Percentiles rank a stretch among this genome's conserved stretches.
Conservation (phyloP, 2,329 filamentous ascomycete genomes). For the Chaetomiaceae sp. region DNA sequence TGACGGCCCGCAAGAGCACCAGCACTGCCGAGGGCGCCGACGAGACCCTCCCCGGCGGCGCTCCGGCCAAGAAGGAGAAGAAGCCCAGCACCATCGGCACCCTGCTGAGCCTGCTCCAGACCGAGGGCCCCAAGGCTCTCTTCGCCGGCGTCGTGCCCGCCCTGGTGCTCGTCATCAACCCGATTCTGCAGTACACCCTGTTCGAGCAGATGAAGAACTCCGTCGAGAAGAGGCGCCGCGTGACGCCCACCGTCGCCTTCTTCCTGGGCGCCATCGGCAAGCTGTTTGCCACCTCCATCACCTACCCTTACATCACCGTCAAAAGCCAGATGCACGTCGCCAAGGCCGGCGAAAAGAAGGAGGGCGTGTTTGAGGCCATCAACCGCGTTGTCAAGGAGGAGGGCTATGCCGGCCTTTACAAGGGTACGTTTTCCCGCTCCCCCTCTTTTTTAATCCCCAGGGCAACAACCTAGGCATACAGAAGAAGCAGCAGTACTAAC, state of each 20-base stretch:
- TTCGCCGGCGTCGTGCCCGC: constrained; percentile 92
- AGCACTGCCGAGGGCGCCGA: constrained; percentile 35
- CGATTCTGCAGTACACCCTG: constrained; percentile 96
- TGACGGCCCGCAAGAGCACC: constrained; percentile 77
- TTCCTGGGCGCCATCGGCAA: constrained; percentile 90
- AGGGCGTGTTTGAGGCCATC: constrained; percentile 74
- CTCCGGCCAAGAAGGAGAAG: constrained; percentile 36
- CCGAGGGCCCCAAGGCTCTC: constrained; percentile 79
- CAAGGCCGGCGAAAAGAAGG: constrained; percentile 62
- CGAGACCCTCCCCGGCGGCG: constrained; percentile 26
- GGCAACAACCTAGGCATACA: no score
- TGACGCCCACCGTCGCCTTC: constrained; percentile 85
- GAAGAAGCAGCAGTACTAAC: no score
- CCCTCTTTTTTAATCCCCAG: background rate
- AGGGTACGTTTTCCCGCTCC: constrained; percentile 56
- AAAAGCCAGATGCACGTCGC: constrained; percentile 98
- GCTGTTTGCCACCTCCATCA: constrained; percentile 86
- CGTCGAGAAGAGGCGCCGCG: constrained; percentile 66
- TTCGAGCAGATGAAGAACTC: constrained; percentile 97
- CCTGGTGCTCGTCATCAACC: constrained; percentile 92
- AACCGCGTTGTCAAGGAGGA: constrained; percentile 78
- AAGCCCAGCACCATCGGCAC: constrained; percentile 74
- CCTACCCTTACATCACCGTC: constrained; percentile 97
- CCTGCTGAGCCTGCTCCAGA: constrained; percentile 69
- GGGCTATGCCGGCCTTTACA: constrained; percentile 88